Percentiles rank a stretch among this genome's conserved stretches.
phyloP scores from a whole-genome alignment of 2,329 filamentous ascomycete species.

The Cladophialophora exuberans region DNA sequence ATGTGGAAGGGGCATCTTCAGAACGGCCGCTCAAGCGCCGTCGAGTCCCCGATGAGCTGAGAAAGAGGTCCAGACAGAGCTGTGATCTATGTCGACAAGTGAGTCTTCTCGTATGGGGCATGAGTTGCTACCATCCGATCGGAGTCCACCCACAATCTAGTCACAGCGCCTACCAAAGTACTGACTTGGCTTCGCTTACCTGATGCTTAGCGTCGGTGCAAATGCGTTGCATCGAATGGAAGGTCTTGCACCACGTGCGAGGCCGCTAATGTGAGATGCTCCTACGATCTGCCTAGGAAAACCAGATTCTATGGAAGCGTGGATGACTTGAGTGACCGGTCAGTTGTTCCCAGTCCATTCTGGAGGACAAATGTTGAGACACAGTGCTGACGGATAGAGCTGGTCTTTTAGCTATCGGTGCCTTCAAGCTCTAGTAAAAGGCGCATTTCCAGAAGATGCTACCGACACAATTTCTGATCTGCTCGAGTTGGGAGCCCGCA shows the following conservation, averaged over 20 bases:
- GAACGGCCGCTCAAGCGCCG: not conserved
- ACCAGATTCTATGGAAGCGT: slow-evolving; percentile 8
- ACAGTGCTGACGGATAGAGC: too few relatives aligned
- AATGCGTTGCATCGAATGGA: slow-evolving; percentile 2
- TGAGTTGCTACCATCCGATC: not conserved
- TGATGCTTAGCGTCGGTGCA: slow-evolving; percentile 1
- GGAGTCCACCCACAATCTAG: not conserved
- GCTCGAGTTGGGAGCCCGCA: not conserved
- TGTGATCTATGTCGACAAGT: slow-evolving; percentile 5
- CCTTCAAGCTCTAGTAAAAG: slow-evolving; percentile 1
- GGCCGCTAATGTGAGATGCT: not conserved
- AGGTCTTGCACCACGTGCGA: not conserved
- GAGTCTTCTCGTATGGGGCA: not conserved
- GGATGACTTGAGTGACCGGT: slow-evolving; percentile 5
- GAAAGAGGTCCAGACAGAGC: not conserved
- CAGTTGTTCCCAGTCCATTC: too few relatives aligned
- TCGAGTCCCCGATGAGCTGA: not conserved
- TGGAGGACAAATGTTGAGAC: too few relatives aligned
- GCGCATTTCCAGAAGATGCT: not conserved
- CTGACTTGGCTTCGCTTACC: not conserved
- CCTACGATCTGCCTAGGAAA: slow-evolving; percentile 1
- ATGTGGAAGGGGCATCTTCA: too few relatives aligned
- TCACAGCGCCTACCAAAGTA: too few relatives aligned
- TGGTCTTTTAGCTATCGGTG: not conserved
- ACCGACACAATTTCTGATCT: not conserved